Percentiles rank a stretch among this genome's conserved stretches.
These are phyloP conservation scores for Colletotrichum tamarilloi DNA, from an alignment of 2,329 filamentous ascomycete genomes.

Conservation along the genomic window DNA sequence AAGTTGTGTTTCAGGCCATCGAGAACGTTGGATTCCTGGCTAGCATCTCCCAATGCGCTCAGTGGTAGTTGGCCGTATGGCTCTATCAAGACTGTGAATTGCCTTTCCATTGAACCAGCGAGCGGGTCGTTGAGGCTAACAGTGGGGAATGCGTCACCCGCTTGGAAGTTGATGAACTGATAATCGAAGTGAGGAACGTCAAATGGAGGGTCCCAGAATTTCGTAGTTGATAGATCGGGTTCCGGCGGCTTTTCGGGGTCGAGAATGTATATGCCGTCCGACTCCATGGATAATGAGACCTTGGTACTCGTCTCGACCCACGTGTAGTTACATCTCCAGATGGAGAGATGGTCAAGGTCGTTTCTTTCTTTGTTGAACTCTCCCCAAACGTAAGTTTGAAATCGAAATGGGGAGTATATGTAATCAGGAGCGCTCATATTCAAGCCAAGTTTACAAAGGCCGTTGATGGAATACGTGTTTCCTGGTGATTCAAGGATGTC, in stretches of 20 bases:
- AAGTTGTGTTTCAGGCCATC: neutral
- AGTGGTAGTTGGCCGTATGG: neutral
- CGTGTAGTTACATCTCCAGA: conserved; percentile 11
- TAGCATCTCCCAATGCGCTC: conserved; percentile 2
- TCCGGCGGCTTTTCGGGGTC: conserved; percentile 8
- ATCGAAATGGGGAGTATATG: neutral
- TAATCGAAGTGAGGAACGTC: neutral
- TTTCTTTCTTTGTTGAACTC: neutral
- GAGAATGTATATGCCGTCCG: neutral
- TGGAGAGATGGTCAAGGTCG: neutral
- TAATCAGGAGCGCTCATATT: neutral
- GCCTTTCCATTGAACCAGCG: neutral
- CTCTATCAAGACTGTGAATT: neutral
- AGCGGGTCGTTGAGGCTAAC: neutral
- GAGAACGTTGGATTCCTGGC: neutral
- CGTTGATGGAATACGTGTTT: neutral
- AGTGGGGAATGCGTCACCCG: neutral
- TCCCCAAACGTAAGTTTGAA: neutral
- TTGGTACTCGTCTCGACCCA: conserved; percentile 2
- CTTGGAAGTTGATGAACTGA: neutral
- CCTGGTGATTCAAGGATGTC: neutral
- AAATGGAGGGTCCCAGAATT: neutral
- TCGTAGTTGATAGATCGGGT: neutral
- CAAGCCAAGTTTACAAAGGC: neutral
- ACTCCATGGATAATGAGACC: neutral